A percentile compares a stretch with the other conserved stretches of the same genome.
These are phyloP conservation scores for Pseudogymnoascus sp. DNA, from an alignment of 2,329 filamentous ascomycete genomes.

Conservation along the genomic window DNA sequence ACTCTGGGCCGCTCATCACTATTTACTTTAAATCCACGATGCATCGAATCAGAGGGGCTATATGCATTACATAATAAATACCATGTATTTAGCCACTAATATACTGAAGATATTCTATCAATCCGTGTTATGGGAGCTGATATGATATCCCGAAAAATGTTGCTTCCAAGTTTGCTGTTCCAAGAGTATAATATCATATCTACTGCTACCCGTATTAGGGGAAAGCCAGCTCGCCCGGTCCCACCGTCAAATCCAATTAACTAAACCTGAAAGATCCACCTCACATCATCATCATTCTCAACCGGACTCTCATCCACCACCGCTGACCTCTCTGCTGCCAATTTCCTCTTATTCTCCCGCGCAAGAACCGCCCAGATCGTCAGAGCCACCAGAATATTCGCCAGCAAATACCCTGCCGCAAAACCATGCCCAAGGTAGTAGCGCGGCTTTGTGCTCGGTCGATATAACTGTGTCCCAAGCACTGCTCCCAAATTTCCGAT, in stretches of 20 bases:
- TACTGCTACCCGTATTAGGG: neutral
- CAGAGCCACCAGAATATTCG: constrained; percentile 48
- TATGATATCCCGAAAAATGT: neutral
- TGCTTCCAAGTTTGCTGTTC: neutral
- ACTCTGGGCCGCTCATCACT: neutral
- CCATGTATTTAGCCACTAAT: neutral
- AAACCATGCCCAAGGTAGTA: constrained; percentile 62
- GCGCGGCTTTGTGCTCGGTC: constrained; percentile 50
- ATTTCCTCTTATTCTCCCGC: constrained; percentile 50
- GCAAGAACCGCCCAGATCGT: constrained; percentile 47
- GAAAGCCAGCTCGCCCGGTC: neutral
- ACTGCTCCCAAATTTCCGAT: constrained; percentile 64
- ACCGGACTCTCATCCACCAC: constrained; percentile 44
- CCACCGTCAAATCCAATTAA: neutral
- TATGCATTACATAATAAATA: neutral
- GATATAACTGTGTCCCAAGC: constrained; percentile 63
- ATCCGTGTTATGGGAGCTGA: neutral
- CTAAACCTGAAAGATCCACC: constrained; percentile 51
- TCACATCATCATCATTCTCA: constrained; percentile 52
- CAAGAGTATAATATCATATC: neutral
- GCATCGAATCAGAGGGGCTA: neutral
- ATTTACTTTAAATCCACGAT: neutral
- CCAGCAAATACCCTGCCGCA: constrained; percentile 55
- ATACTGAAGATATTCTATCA: neutral
- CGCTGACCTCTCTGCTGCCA: constrained; percentile 43